These are phyloP conservation scores for Psilocybe tampanensis DNA, from an alignment of 768 basidiomycete species.

Conservation along the genomic window DNA sequence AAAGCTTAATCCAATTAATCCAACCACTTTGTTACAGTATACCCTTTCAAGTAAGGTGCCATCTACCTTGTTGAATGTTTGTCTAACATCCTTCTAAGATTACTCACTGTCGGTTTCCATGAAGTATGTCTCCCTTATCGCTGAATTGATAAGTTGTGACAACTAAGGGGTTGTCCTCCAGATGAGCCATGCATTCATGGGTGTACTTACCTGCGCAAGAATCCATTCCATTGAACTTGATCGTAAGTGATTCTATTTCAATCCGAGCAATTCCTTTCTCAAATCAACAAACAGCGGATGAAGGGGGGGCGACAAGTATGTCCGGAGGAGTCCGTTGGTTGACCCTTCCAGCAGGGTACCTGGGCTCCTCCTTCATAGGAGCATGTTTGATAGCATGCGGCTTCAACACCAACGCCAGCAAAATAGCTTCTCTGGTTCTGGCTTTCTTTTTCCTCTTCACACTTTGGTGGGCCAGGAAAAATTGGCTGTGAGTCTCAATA, in stretches of 20 bases:
- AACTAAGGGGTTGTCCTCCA: conserved; percentile 25
- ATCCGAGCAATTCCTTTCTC: neutral
- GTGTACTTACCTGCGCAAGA: conserved; percentile 81
- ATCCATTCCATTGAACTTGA: conserved; percentile 88
- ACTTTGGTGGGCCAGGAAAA: conserved; percentile 84
- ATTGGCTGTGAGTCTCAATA: conserved; percentile 60
- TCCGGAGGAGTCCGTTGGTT: conserved; percentile 82
- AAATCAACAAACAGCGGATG: conserved; percentile 59
- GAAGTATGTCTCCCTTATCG: conserved; percentile 55
- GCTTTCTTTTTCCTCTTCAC: conserved; percentile 88
- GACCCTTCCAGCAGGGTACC: conserved; percentile 81
- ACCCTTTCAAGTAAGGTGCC: conserved; percentile 84
- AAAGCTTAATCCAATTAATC: neutral
- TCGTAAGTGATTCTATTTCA: conserved; percentile 59
- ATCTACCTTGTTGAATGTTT: neutral
- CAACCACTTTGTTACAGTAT: conserved; percentile 55
- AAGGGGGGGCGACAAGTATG: conserved; percentile 88
- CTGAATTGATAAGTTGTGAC: neutral
- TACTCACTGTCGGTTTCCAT: conserved; percentile 88
- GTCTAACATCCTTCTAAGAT: conserved; percentile 38
- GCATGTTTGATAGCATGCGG: conserved; percentile 86
- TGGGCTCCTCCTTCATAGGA: conserved; percentile 86
- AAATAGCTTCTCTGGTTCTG: conserved; percentile 77
- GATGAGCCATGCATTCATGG: conserved; percentile 88
- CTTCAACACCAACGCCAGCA: conserved; percentile 88